Conservation (phyloP, 257 asterid species). For the Solanum bulbocastanum region DNA sequence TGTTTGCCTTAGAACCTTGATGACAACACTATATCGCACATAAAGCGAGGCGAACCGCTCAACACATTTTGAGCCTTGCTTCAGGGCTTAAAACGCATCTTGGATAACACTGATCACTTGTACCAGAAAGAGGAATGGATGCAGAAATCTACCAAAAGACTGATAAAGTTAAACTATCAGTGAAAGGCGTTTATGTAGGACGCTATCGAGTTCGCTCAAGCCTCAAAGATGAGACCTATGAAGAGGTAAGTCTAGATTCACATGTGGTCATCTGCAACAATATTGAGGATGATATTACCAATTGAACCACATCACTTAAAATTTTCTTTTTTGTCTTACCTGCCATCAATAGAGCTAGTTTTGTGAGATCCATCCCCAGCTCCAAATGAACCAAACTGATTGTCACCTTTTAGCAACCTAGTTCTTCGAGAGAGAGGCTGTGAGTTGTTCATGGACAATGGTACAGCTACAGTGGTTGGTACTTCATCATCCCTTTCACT, state of each 20-base stretch:
- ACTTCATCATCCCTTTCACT: conserved; percentile 67
- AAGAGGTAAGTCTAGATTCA: neutral
- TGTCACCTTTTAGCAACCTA: conserved; percentile 68
- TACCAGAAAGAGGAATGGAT: neutral
- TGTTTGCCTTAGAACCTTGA: too few relatives aligned
- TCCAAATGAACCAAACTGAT: conserved; percentile 38
- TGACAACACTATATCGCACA: too few relatives aligned
- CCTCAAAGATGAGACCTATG: neutral
- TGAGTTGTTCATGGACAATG: conserved; percentile 50
- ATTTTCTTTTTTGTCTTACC: conserved; percentile 38
- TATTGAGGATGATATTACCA: neutral
- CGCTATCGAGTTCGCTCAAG: neutral
- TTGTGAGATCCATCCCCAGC: conserved; percentile 51
- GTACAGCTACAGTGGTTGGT: conserved; percentile 51
- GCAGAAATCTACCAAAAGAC: neutral
- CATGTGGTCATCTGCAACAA: neutral
- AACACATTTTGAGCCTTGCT: too few relatives aligned
- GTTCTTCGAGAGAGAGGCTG: conserved; percentile 93
- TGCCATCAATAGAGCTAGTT: conserved; percentile 70
- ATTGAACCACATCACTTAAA: neutral
- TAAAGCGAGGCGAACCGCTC: too few relatives aligned
- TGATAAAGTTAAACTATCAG: neutral
- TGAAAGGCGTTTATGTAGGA: neutral
- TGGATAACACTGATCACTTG: neutral
- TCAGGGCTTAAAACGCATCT: too few relatives aligned